Conservation (phyloP, 2,329 filamentous ascomycete genomes). For the Fonsecaea erecta region DNA sequence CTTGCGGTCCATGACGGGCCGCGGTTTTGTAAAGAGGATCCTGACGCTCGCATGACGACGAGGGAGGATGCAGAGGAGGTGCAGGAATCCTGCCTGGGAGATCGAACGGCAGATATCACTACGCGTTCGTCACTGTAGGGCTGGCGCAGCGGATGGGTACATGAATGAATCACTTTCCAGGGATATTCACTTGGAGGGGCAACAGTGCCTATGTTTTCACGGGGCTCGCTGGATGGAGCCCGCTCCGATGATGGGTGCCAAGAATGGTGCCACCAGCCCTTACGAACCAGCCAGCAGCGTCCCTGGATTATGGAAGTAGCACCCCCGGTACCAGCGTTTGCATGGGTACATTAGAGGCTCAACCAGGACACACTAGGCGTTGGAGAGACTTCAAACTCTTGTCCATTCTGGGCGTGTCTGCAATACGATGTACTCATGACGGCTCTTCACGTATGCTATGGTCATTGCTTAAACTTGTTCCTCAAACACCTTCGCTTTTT, state of each 20-base stretch:
- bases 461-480: conserved; percentile 17
- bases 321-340: too few species aligned
- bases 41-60: conserved; percentile 37
- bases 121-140: conserved; percentile 6
- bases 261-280: neutral
- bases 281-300: neutral
- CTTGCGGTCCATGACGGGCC: conserved; percentile 53
- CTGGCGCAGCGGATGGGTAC: conserved; percentile 5
- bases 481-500: conserved; percentile 33
- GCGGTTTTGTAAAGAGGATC: conserved; percentile 33
- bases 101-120: conserved; percentile 20
- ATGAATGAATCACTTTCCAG: conserved; percentile 9
- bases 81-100: conserved; percentile 24
- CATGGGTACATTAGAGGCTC: neutral
- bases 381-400: neutral
- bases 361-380: neutral
- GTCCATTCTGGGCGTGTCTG: neutral
- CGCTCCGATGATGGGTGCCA: conserved; percentile 21
- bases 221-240: conserved; percentile 3
- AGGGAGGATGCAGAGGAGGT: conserved; percentile 15
- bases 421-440: neutral
- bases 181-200: conserved; percentile 12
- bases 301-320: neutral
- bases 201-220: conserved; percentile 20
- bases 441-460: neutral